Evolutionary conservation across 192 early-diverging fungal species (phyloP), one percentile per base, ranked within the genome.

Genomic region (Dissophora ornata): DNA sequence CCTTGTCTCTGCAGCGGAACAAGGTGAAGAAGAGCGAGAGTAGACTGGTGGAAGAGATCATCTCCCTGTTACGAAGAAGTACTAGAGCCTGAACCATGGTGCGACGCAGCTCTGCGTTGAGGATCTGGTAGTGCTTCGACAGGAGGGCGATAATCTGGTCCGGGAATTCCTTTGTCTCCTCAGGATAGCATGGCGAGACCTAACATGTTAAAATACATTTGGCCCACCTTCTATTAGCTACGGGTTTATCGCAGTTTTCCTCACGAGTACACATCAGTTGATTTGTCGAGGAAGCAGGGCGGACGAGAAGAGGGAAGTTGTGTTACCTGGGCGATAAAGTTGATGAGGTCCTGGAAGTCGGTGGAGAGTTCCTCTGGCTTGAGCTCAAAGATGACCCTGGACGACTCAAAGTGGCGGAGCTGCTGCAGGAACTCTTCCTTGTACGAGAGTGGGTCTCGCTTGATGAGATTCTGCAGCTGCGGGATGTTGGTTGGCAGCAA

Each of bases 381-480:
- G 52, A 97, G 85, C 61, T 87, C 82, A 79, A 97, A 94, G 67
- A 99, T 95, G 32, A 86, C 84, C 59, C 98, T 85, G 61, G 85
- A 88, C 8, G 95, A 89, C 69, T 95, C 90, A 85, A 90, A 98
- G 81, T 99, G 96, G 67, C 94, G 84, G 79, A 90, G 88, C 83
- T 99, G 98, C 79, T 94, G 94, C 48, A 87, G 68, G 67, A 99
- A 99, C 84, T 99, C 98, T 44, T 95, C 93, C 51, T 87, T 84
- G 85, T 99, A 99, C 18, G 96, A 97, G 54, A 79, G 78, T 10
- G 96, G 90, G 77, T 99, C 98, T 30, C 98, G 86, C 81, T 97
- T 97, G 80, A 99, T 95, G 48, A 97, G 87, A 82, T 99, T 99
- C 84, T 99, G 98, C 61, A 99, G 87, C 83, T 98, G 97, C 34